Evolutionary conservation across 805 yeast species (phyloP), one percentile per base, ranked within the genome.

Genomic region (Cyberlindnera mrakii): DNA sequence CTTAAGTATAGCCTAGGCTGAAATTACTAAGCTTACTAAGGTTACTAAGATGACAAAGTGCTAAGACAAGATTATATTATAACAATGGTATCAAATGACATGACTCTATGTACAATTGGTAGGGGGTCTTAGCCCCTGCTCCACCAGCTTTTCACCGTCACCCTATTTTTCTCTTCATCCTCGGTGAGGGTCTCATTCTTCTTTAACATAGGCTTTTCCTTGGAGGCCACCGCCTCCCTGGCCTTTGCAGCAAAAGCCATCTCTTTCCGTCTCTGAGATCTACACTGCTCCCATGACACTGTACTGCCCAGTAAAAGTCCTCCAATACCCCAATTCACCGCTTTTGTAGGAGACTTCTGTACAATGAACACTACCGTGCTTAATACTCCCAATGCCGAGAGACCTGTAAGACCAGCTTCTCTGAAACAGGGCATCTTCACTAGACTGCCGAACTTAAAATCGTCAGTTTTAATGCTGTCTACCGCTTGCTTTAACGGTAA

Each of bases 221-320:
- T 64, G 6, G 51, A 50, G 14, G 64, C 64, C 19, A 65, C 65
- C 2, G 66, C 68, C 45, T 75, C 75, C 53, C 78, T 80, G 0
- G 96, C 96, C 55, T 75, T 63, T 45, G 77, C 80, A 38, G 90
- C 82, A 44, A 81, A 79, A 47, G 75, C 74, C 58, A 78, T 72
- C 42, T 85, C 78, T 49, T 77, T 75, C 55, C 82, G 71, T 60
- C 95, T 72, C 37, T 78, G 72, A 39, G 78, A 70, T 45, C 96
- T 72, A 62, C 98, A 90, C 63, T 88, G 96, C 59, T 90, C 96
- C 96, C 96, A 90, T 1, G 95, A 86, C 23, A 85, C 80, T 0
- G 85, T 72, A 36, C 86, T 79, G 1, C 96, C 96, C 17, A 88
- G 59, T 43, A 85, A 63, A 50, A 88, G 77, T 3, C 93, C 95